A percentile compares a stretch with the other conserved stretches of the same genome.
These are phyloP conservation scores for Brettanomyces custersianus DNA, from an alignment of 805 yeast species.

Conservation along the genomic window DNA sequence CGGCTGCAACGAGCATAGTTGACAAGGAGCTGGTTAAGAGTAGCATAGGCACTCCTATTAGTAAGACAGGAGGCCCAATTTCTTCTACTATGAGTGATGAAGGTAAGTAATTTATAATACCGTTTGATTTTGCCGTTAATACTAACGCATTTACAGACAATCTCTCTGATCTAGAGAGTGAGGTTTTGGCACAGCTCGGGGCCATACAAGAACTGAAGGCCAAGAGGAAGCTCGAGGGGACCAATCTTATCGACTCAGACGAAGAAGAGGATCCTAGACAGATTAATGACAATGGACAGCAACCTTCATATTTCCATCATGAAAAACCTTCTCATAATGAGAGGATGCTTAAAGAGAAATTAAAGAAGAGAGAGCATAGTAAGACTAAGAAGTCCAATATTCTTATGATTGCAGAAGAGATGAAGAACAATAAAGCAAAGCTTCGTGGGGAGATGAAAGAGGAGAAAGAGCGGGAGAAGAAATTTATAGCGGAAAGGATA, in stretches of 20 bases:
- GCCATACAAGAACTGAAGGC: slow-evolving; percentile 13
- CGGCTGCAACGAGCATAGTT: too few species aligned
- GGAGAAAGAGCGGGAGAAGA: slow-evolving; percentile 14
- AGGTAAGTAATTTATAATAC: slow-evolving; percentile 3
- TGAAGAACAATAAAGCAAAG: slow-evolving; percentile 6
- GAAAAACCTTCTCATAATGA: slow-evolving; percentile 6
- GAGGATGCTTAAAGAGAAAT: slow-evolving; percentile 6
- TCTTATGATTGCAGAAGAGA: slow-evolving; percentile 8
- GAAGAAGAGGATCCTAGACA: slow-evolving; percentile 22
- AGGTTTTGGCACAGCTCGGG: slow-evolving; percentile 14
- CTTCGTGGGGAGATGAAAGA: slow-evolving; percentile 14
- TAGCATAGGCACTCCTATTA: too few species aligned
- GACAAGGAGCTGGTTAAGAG: too few species aligned
- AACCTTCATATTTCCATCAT: slow-evolving; percentile 10
- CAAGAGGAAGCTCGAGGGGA: slow-evolving; percentile 9
- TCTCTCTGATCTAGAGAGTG: slow-evolving; percentile 18
- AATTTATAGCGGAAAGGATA: slow-evolving; percentile 27
- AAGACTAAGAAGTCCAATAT: background rate
- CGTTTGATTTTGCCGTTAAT: background rate
- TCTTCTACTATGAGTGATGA: slow-evolving; percentile 4
- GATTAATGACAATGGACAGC: slow-evolving; percentile 6
- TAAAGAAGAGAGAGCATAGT: slow-evolving; percentile 1
- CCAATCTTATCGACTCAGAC: slow-evolving; percentile 17
- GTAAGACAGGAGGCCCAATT: too few species aligned
- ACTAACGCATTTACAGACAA: slow-evolving; percentile 8